Base-by-base conservation (phyloP, 139 green algal species). In the Zygnema circumcarinatum region DNA sequence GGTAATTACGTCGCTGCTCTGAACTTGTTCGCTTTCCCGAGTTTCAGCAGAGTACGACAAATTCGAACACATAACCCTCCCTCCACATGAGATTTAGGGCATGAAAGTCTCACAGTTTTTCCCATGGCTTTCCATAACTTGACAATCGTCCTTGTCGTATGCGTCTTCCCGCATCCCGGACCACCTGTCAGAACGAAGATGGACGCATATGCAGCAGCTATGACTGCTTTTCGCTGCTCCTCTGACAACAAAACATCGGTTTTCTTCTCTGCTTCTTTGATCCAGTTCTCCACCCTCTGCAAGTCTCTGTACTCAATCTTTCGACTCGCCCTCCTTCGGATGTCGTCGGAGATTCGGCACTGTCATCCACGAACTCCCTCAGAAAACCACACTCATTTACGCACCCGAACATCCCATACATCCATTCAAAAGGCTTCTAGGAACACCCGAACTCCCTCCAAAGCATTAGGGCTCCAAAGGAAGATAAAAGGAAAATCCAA, bases 141-240 rank as follows among this genome's bases (percentile, higher is more conserved):
- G 7, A 92, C 89, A 36, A 90, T 90, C 33, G 41, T 67, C 31
- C 68, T 56, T 33, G 87, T 92, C 40, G 86, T 89, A 74, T 89
- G 91, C 32, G 86, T 90, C 67, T 90, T 90, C 52, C 86, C 86
- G 11, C 87, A 92, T 38, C 86, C 86, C n/a, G 86, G 86, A 0
- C 86, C 86, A 90, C 80, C 83, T 84, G 84, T 89, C 3, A 89
- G 56, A 52, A 89, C 76, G 35, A 92, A 74, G 16, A 89, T 87
- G 2, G 31, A 84, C 2, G 31, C 83, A 32, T 36, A 54, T 7
- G 83, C 38, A 11, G 84, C 84, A 32, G 83, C 39, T 11, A 83
- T 31, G 2, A 89, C 42, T 67, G 84, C 82, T 74, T 90, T 38
- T 40, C 36, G 79, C 42, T 89, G 84, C 20, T 38, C 32, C 54